A percentile compares a stretch with the other conserved stretches of the same genome.
Evolutionary conservation across 2,329 filamentous ascomycete species (phyloP).

Genomic region (Karstenula rhodostoma): DNA sequence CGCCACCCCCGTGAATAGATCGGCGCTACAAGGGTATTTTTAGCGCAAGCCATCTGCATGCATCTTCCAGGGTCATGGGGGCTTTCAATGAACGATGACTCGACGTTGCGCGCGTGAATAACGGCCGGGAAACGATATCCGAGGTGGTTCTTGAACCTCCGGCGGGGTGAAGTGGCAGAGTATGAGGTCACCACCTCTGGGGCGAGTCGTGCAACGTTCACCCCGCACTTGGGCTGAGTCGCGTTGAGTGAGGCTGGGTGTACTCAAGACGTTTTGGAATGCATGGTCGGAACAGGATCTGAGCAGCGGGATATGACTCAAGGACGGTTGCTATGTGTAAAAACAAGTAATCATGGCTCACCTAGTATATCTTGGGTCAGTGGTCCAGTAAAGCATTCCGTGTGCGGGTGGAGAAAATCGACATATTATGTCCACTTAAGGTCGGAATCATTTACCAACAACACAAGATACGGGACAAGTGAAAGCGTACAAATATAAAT

Average conservation of each 20-base stretch:
- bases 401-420: no score
- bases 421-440: no score
- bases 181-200: background rate
- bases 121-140: background rate
- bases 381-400: background rate
- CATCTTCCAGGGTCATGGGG: background rate
- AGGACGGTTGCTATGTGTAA: background rate
- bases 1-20: background rate
- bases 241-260: background rate
- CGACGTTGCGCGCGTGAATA: background rate
- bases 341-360: no score
- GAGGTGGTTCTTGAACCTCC: background rate
- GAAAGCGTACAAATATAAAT: no score
- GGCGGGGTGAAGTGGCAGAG: background rate
- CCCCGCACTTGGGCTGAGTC: constrained; percentile 5
- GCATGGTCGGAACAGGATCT: background rate
- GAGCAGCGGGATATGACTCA: background rate
- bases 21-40: background rate
- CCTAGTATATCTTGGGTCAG: background rate
- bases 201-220: constrained; percentile 1
- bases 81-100: background rate
- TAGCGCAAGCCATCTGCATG: background rate
- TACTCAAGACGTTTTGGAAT: background rate
- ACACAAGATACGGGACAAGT: no score
- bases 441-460: no score